Base-by-base conservation (phyloP, 176 grass and related monocot species). In the Dendrocalamus sinicus region DNA sequence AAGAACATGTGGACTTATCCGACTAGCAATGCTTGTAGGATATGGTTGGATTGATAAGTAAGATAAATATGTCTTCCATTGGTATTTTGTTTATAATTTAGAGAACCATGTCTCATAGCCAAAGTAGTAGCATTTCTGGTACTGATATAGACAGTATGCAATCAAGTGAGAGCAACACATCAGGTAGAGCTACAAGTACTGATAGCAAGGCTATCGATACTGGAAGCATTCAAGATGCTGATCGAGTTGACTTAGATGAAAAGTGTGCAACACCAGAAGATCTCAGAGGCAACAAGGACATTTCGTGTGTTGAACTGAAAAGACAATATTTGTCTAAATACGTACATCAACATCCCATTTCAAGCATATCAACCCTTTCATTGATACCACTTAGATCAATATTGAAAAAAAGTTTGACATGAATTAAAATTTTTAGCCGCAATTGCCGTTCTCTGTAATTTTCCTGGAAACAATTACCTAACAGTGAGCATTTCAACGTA, bases 41-140 rank as follows among this genome's bases (percentile, higher is more conserved):
- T 89, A 99, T 99, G 96, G 96, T 88, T 82, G 96, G 93, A 91
- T 85, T 99, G 58, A 96, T 99, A 91, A 96, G 91, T 70, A 99
- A 99, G 86, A 99, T 99, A 84, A 99, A 99, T 78, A 84, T 88
- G 65, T 96, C 96, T 12, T 92, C 90, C 35, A 99, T 99, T 63
- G 93, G 93, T 64, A 68, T 28, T 65, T 30, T 84, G 12, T 84
- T 62, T 68, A 30, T 16, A 53, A 84, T 73, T 75, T 87, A 89
- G 58, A 89, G 77, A 71, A 94, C 86, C 75, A 92, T 94, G 89
- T 92, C 90, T 58, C 90, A 91, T 61, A 99, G 92, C 68, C 93
- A 96, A 96, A 91, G 83, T 54, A 90, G 94, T 75, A 99, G 90
- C 69, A 85, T 92, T 72, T 98, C 89, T 84, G 88, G 93, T 77